Conservation (phyloP, 1,284 basidiomycete species). For the Hymenochaete sp. region DNA sequence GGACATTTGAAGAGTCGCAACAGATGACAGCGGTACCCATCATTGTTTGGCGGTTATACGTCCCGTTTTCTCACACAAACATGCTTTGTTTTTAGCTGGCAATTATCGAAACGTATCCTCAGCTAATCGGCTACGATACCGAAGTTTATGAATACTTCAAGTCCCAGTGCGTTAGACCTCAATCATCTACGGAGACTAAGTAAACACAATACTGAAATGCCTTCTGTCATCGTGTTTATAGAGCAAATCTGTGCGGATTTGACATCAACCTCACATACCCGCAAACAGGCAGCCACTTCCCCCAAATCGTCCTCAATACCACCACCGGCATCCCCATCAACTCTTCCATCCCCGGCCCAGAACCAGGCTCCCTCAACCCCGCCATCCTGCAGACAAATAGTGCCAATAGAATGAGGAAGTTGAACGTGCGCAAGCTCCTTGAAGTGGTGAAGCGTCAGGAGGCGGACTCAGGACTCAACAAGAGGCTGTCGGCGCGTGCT, state of each 20-base stretch:
- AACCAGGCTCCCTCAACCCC: not conserved
- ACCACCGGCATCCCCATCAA: slow-evolving; percentile 13
- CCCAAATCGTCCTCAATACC: slow-evolving; percentile 26
- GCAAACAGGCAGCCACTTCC: slow-evolving; percentile 43
- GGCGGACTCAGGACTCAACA: not conserved
- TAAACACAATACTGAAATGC: not conserved
- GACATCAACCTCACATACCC: slow-evolving; percentile 66
- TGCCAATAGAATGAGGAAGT: not conserved
- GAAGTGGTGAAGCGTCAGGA: not conserved
- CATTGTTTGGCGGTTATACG: slow-evolving; percentile 21
- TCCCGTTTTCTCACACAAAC: not conserved
- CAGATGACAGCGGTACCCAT: slow-evolving; percentile 49
- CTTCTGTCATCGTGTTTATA: slow-evolving; percentile 27
- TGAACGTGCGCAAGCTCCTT: not conserved
- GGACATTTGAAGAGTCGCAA: slow-evolving; percentile 38
- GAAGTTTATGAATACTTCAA: slow-evolving; percentile 59
- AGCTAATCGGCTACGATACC: slow-evolving; percentile 60
- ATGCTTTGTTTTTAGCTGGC: slow-evolving; percentile 31
- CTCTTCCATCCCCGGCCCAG: slow-evolving; percentile 6
- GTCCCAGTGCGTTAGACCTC: slow-evolving; percentile 43
- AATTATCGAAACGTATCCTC: slow-evolving; percentile 61
- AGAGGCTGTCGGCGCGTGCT: slow-evolving; percentile 6
- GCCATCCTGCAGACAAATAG: not conserved
- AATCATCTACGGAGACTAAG: not conserved
- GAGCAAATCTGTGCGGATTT: slow-evolving; percentile 53